Evolutionary conservation across 2,329 filamentous ascomycete genomes (phyloP), one percentile per base, ranked within the genome.

Genomic region (Cadophora malorum): DNA sequence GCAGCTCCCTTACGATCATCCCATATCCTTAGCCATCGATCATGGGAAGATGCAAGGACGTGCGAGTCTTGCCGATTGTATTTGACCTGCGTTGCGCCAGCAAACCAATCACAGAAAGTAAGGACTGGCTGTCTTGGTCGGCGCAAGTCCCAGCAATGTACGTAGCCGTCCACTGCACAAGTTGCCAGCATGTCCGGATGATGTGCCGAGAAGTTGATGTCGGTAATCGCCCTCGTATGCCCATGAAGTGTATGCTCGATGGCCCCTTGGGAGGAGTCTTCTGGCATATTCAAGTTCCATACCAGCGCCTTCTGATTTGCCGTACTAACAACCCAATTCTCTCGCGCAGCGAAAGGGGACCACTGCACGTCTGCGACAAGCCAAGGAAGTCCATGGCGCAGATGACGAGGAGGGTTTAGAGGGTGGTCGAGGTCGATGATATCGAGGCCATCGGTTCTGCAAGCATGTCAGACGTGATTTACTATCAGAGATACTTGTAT

Each of bases 291-390:
- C 69, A 97, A 83, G 78, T 97, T 97, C 94, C 94, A 97, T 23
- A 97, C 92, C 62, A 97, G 83, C 23, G 94, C 96, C 74, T 96
- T 93, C 78, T 97, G 94, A 78, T 97, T 97, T 21, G 94, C 95
- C 0, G 94, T 97, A 68, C 93, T 97, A 45, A 93, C 92, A 21
- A 97, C 91, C 94, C 95, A 97, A 75, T 94, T 94, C 78, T 97
- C 92, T 59, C 94, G 88, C 23, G 87, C 88, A 14, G 94, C 92
- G 78, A 97, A 97, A 0, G 95, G 95, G 12, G 93, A 97, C 95
- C 95, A 97, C 79, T 97, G 95, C 35, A 97, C 94, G 79, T 97
- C 95, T 12, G 95, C 94, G 5, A 97, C 94, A 63, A 97, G 89
- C 93, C 94, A 97, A n/a, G 93, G 91, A 53, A 93, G 90, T 65